Conservation (phyloP, 1,284 basidiomycete species). For the Omphalotus olearius region DNA sequence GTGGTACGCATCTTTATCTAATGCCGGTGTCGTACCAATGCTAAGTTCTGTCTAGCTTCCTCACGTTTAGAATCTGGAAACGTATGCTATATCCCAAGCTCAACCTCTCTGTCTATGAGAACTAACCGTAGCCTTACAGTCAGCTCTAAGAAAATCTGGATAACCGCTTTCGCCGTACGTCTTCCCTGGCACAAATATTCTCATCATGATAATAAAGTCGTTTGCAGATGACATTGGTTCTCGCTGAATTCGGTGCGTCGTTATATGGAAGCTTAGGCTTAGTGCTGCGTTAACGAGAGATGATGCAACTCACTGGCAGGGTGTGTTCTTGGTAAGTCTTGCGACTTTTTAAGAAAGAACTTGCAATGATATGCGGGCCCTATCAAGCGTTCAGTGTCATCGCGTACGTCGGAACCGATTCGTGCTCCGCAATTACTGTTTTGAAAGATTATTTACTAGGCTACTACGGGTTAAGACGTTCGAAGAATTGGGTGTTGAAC, state of each 20-base stretch:
- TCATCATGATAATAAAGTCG: neutral
- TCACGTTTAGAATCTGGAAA: slow-evolving; percentile 1
- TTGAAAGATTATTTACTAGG: too few relatives aligned
- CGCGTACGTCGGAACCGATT: slow-evolving; percentile 10
- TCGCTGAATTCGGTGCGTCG: slow-evolving; percentile 22
- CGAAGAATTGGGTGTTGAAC: neutral
- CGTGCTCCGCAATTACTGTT: neutral
- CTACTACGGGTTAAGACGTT: slow-evolving; percentile 9
- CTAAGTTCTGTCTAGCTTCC: neutral
- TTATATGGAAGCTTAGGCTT: neutral
- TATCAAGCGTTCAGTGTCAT: slow-evolving; percentile 17
- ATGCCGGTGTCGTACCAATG: neutral
- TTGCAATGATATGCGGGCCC: neutral
- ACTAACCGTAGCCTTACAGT: slow-evolving; percentile 15
- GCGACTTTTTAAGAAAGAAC: slow-evolving; percentile 14
- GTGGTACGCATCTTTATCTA: neutral
- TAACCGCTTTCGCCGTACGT: slow-evolving; percentile 21
- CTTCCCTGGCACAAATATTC: neutral
- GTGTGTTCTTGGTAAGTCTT: slow-evolving; percentile 8
- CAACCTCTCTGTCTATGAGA: neutral
- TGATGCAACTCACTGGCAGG: slow-evolving; percentile 17
- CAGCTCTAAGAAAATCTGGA: slow-evolving; percentile 22
- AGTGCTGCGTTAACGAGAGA: slow-evolving; percentile 1
- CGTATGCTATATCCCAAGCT: neutral
- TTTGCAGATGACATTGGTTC: slow-evolving; percentile 14